phyloP scores from a whole-genome alignment of 2,329 filamentous ascomycete genomes.

The Phialophora verrucosa region DNA sequence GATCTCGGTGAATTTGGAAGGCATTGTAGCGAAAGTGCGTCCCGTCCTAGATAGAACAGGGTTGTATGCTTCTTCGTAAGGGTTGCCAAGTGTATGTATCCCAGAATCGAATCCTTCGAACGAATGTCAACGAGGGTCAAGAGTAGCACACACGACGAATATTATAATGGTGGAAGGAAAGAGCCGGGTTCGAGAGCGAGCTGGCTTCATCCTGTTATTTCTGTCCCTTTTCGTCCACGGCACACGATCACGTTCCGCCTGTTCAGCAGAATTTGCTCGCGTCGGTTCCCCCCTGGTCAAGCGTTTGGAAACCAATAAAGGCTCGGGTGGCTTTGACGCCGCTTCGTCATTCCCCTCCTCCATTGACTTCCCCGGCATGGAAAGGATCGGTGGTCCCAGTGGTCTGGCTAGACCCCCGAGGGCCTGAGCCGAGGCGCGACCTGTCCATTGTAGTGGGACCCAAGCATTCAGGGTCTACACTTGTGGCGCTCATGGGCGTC shows the following conservation, averaged over 20 bases:
- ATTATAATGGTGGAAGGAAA: slow-evolving; percentile 11
- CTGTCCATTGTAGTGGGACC: slow-evolving; percentile 3
- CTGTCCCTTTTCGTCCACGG: slow-evolving; percentile 24
- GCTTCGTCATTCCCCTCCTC: slow-evolving; percentile 27
- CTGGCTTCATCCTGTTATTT: slow-evolving; percentile 1
- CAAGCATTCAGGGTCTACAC: slow-evolving; percentile 17
- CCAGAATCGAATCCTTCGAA: slow-evolving; percentile 1
- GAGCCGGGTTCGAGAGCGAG: slow-evolving; percentile 6
- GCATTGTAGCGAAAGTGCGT: slow-evolving; percentile 42
- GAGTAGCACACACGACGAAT: slow-evolving; percentile 3
- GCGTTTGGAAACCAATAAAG: slow-evolving; percentile 25
- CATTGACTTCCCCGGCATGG: slow-evolving; percentile 22
- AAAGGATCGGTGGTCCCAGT: slow-evolving; percentile 2
- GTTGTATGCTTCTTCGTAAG: background rate
- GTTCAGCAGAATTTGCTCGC: slow-evolving; percentile 21
- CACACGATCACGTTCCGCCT: slow-evolving; percentile 27
- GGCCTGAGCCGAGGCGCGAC: slow-evolving; percentile 14
- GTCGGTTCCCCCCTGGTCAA: slow-evolving; percentile 7
- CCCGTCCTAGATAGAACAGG: background rate
- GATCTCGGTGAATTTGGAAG: slow-evolving; percentile 53
- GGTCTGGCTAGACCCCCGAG: slow-evolving; percentile 7
- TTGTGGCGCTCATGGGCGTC: slow-evolving; percentile 12
- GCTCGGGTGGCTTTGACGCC: slow-evolving; percentile 22
- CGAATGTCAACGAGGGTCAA: slow-evolving; percentile 7
- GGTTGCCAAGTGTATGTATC: slow-evolving; percentile 1